phyloP scores from a whole-genome alignment of 306 rosid genomes.

The Inga oerstediana region DNA sequence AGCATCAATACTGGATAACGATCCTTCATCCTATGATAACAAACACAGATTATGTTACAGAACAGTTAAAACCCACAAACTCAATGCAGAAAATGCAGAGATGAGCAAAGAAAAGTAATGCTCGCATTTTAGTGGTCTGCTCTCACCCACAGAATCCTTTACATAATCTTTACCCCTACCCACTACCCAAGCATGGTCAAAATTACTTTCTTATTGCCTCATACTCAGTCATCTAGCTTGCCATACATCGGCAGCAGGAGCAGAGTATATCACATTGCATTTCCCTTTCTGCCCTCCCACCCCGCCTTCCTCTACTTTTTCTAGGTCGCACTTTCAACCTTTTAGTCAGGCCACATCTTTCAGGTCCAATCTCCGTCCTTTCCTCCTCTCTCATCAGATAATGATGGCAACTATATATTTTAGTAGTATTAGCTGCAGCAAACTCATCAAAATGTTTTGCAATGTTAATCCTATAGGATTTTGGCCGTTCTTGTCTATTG shows the following conservation, averaged over 20 bases:
- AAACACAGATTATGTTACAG: neutral
- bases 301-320: neutral
- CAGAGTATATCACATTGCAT: neutral
- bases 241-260: neutral
- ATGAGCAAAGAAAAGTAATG: neutral
- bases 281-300: neutral
- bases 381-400: neutral
- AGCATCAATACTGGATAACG: neutral
- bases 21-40: neutral
- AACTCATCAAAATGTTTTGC: neutral
- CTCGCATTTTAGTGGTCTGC: neutral
- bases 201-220: neutral
- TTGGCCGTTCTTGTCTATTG: slow-evolving; percentile 8
- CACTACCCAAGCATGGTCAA: neutral
- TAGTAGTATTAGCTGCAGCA: neutral
- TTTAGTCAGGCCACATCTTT: neutral
- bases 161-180: neutral
- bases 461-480: slow-evolving; percentile 2
- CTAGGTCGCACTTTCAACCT: neutral
- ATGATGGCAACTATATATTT: neutral
- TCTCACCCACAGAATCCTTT: neutral
- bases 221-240: neutral
- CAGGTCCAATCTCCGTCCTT: neutral
- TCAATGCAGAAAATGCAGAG: neutral
- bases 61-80: neutral